Percentiles rank a stretch among this genome's conserved stretches.
Evolutionary conservation across 805 yeast genomes (phyloP).

Genomic region (Sugiyamaella boreocaroliniensis): DNA sequence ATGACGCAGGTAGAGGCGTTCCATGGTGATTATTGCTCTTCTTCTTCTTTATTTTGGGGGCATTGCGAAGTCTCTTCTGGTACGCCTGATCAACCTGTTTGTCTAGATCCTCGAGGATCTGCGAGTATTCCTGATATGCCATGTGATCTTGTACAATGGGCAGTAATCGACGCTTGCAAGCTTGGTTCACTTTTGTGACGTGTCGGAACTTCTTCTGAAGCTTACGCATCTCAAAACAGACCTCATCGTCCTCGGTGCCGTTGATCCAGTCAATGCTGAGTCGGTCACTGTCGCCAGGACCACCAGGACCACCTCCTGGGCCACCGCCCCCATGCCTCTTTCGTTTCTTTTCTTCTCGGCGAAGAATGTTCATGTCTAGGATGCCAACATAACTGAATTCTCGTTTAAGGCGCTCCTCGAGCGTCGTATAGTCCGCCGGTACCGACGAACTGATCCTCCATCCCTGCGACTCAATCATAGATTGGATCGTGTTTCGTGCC

Average conservation of each 20-base stretch:
- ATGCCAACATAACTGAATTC: constrained; percentile 90
- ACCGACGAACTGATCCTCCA: constrained; percentile 39
- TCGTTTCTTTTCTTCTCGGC: constrained; percentile 27
- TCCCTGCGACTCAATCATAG: constrained; percentile 25
- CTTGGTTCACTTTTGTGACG: constrained; percentile 56
- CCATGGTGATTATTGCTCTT: constrained; percentile 16
- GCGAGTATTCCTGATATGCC: constrained; percentile 90
- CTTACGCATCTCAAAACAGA: constrained; percentile 71
- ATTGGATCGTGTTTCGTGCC: constrained; percentile 2
- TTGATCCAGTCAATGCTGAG: constrained; percentile 63
- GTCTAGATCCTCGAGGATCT: constrained; percentile 86
- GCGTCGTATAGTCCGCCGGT: constrained; percentile 61
- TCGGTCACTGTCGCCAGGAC: constrained; percentile 19
- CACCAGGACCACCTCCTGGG: constrained; percentile 3
- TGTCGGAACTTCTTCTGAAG: constrained; percentile 63
- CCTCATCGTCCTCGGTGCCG: constrained; percentile 87
- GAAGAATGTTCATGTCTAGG: constrained; percentile 36
- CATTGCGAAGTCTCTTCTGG: constrained; percentile 68
- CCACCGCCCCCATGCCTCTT: constrained; percentile 13
- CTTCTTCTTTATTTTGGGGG: constrained; percentile 57
- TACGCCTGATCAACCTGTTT: constrained; percentile 96
- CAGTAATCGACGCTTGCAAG: constrained; percentile 55
- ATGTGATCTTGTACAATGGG: constrained; percentile 80
- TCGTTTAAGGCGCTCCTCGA: constrained; percentile 82
- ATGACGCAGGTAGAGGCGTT: background rate